phyloP scores from a whole-genome alignment of 495 filamentous ascomycete species.

The Penicilliopsis zonata region DNA sequence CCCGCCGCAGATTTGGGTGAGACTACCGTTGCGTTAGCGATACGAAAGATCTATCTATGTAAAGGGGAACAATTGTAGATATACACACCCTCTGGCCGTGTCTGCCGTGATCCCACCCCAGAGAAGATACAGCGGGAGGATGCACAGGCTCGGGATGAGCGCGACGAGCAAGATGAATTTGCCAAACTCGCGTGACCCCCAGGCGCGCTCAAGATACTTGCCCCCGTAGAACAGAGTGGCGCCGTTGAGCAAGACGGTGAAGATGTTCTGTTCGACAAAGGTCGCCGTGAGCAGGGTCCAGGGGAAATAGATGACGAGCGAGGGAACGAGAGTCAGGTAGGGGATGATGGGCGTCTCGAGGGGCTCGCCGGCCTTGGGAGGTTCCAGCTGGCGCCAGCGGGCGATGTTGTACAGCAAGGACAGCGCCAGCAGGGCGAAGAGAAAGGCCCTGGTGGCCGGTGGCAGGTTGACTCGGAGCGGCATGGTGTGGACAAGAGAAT shows the following conservation, averaged over 20 bases:
- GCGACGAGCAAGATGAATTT: slow-evolving; percentile 76
- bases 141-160: slow-evolving; percentile 66
- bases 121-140: slow-evolving; percentile 59
- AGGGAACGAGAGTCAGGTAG: slow-evolving; percentile 78
- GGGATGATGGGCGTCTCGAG: slow-evolving; percentile 52
- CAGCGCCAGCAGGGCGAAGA: slow-evolving; percentile 59
- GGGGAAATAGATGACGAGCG: slow-evolving; percentile 71
- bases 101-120: slow-evolving; percentile 60
- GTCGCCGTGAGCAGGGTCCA: slow-evolving; percentile 86
- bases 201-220: slow-evolving; percentile 89
- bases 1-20: slow-evolving; percentile 74
- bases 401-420: slow-evolving; percentile 68
- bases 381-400: slow-evolving; percentile 50
- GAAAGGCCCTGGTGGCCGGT: slow-evolving; percentile 72
- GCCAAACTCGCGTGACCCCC: slow-evolving; percentile 84
- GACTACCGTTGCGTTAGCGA: slow-evolving; percentile 27
- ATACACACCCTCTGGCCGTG: slow-evolving; percentile 47
- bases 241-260: slow-evolving; percentile 70
- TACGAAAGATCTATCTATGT: too few species aligned
- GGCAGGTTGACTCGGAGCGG: slow-evolving; percentile 82
- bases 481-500: slow-evolving; percentile 40
- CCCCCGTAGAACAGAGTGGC: slow-evolving; percentile 86
- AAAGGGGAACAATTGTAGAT: slow-evolving; percentile 15
- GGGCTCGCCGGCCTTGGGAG: slow-evolving; percentile 33
- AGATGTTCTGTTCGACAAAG: slow-evolving; percentile 85